Evolutionary conservation across 192 early-diverging fungal genomes (phyloP).

Genomic region (Chytriomyces sp.): DNA sequence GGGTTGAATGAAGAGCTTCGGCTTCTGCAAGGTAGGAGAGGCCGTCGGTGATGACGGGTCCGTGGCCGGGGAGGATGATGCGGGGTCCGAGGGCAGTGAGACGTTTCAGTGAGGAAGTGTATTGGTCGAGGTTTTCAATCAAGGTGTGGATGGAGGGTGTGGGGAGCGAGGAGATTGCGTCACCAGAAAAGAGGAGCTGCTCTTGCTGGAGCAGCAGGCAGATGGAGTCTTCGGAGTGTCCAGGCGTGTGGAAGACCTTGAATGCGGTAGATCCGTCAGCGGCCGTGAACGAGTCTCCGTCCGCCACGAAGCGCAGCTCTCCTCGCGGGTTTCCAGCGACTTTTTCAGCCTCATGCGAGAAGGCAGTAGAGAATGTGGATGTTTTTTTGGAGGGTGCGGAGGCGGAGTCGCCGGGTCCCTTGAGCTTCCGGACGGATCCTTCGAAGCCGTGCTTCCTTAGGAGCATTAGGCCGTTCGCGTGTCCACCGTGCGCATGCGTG

Average conservation of each 20-base stretch:
- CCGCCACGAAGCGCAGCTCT: background rate
- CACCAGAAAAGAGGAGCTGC: background rate
- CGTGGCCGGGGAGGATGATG: slow-evolving; percentile 7
- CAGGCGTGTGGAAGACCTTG: background rate
- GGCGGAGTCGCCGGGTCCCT: background rate
- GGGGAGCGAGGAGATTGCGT: slow-evolving; percentile 6
- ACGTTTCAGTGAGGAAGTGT: background rate
- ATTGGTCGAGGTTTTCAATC: background rate
- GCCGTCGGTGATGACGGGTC: background rate
- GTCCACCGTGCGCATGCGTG: slow-evolving; percentile 12
- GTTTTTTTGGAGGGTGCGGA: too few relatives aligned
- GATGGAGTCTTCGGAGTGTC: background rate
- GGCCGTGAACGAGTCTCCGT: too few relatives aligned
- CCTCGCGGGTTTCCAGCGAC: background rate
- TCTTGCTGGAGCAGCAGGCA: background rate
- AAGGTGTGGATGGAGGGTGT: background rate
- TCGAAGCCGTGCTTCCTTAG: too few relatives aligned
- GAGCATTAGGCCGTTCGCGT: background rate
- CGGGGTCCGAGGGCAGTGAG: background rate
- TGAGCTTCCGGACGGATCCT: too few relatives aligned
- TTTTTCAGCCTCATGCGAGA: too few relatives aligned
- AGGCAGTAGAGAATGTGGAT: too few relatives aligned
- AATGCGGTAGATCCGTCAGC: too few relatives aligned
- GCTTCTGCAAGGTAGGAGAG: background rate
- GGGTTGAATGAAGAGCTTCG: background rate